phyloP scores from a whole-genome alignment of 1,284 basidiomycete genomes.

The Papiliotrema nemorosa region DNA sequence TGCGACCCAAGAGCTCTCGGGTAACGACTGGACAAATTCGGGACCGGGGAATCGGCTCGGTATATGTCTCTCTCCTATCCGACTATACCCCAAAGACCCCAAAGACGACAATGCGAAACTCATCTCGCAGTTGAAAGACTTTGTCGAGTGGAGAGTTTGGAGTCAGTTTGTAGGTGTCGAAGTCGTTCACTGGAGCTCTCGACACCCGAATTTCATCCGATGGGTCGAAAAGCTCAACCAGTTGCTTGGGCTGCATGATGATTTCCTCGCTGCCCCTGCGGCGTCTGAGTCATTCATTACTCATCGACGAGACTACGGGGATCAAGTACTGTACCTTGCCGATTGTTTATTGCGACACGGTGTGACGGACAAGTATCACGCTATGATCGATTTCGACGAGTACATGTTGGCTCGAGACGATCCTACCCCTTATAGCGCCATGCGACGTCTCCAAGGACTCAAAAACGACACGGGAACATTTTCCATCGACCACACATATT shows the following conservation, averaged over 20 bases:
- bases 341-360: constrained; percentile 12
- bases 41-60: neutral
- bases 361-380: constrained; percentile 6
- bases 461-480: constrained; percentile 1
- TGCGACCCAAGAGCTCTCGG: neutral
- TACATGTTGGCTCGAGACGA: constrained; percentile 6
- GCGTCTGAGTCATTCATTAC: neutral
- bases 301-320: neutral
- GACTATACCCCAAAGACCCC: neutral
- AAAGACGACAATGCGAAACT: neutral
- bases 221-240: constrained; percentile 8
- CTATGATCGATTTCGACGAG: constrained; percentile 10
- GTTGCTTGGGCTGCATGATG: constrained; percentile 5
- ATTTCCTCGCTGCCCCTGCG: constrained; percentile 3
- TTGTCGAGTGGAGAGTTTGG: constrained; percentile 12
- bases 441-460: constrained; percentile 1
- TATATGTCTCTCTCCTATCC: constrained; percentile 7
- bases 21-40: constrained; percentile 3
- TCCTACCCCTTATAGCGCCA: neutral
- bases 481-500: constrained; percentile 8
- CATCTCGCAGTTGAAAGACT: constrained; percentile 3
- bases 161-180: constrained; percentile 9
- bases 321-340: constrained; percentile 7
- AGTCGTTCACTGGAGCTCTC: constrained; percentile 8
- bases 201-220: constrained; percentile 1